These are phyloP conservation scores for Sordariomycetes sp. DNA, from an alignment of 2,329 filamentous ascomycete genomes.

Conservation along the genomic window DNA sequence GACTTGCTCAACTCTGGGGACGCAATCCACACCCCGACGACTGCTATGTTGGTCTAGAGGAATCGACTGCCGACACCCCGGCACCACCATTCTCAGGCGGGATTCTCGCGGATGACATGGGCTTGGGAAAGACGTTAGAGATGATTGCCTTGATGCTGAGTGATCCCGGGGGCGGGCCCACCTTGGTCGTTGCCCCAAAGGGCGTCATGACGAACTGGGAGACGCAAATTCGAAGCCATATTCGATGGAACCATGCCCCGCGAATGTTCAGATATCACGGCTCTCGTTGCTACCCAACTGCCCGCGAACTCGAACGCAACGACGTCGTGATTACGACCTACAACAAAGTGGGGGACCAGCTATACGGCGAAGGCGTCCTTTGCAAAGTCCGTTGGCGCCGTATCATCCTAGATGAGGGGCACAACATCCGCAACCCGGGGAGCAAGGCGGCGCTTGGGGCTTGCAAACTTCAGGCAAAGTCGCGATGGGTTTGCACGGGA, in stretches of 20 bases:
- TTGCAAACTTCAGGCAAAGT: slow-evolving; percentile 51
- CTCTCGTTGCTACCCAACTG: slow-evolving; percentile 34
- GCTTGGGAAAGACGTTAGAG: slow-evolving; percentile 78
- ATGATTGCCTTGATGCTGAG: slow-evolving; percentile 66
- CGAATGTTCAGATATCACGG: slow-evolving; percentile 67
- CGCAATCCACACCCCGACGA: slow-evolving; percentile 14
- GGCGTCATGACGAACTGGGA: slow-evolving; percentile 88
- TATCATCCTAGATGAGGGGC: slow-evolving; percentile 72
- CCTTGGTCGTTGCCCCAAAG: slow-evolving; percentile 69
- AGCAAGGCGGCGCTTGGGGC: slow-evolving; percentile 62
- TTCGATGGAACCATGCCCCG: slow-evolving; percentile 47
- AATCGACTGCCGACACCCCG: slow-evolving; percentile 29
- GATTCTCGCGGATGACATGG: slow-evolving; percentile 88
- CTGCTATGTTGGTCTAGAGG: slow-evolving; percentile 4
- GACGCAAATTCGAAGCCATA: slow-evolving; percentile 62
- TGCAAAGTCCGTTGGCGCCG: slow-evolving; percentile 55
- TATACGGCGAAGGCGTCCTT: slow-evolving; percentile 24
- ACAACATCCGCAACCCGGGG: slow-evolving; percentile 65
- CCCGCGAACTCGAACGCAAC: slow-evolving; percentile 45
- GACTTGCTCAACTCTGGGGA: slow-evolving; percentile 66
- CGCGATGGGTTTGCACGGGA: slow-evolving; percentile 68
- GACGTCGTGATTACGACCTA: slow-evolving; percentile 80
- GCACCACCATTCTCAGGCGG: slow-evolving; percentile 59
- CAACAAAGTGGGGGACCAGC: slow-evolving; percentile 56
- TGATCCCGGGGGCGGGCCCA: slow-evolving; percentile 40